Evolutionary conservation across 2,329 filamentous ascomycete species (phyloP).

Genomic region (Lasiodiplodia sp.): DNA sequence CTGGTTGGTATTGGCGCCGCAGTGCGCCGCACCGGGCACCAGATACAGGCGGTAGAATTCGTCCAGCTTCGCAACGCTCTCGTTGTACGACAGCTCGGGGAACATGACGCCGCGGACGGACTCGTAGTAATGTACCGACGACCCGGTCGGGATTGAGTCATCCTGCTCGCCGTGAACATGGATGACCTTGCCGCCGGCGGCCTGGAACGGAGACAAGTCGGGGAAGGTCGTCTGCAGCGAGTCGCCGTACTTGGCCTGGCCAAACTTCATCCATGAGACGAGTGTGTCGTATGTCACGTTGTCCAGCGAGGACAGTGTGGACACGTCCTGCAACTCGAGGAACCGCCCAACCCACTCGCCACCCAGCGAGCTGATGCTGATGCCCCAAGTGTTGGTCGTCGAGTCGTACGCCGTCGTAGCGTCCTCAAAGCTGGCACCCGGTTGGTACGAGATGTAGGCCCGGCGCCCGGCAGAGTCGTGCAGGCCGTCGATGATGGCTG

Average conservation of each 20-base stretch:
- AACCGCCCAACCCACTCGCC: slow-evolving; percentile 53
- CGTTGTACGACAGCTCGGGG: slow-evolving; percentile 47
- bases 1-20: slow-evolving; percentile 36
- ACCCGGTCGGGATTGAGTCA: slow-evolving; percentile 59
- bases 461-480: slow-evolving; percentile 49
- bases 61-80: slow-evolving; percentile 51
- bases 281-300: slow-evolving; percentile 64
- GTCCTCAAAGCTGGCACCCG: slow-evolving; percentile 42
- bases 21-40: slow-evolving; percentile 62
- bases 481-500: slow-evolving; percentile 44
- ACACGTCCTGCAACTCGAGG: slow-evolving; percentile 39
- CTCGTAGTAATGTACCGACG: slow-evolving; percentile 63
- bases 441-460: slow-evolving; percentile 52
- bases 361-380: slow-evolving; percentile 43
- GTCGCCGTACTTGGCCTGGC: slow-evolving; percentile 56
- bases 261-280: slow-evolving; percentile 61
- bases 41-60: slow-evolving; percentile 65
- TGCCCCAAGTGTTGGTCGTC: slow-evolving; percentile 40
- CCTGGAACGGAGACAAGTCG: slow-evolving; percentile 60
- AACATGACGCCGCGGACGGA: slow-evolving; percentile 61
- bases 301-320: slow-evolving; percentile 28
- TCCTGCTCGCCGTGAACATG: slow-evolving; percentile 66
- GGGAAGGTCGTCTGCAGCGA: slow-evolving; percentile 62
- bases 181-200: slow-evolving; percentile 62
- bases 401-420: slow-evolving; percentile 46